Conservation (phyloP, 1,284 basidiomycete genomes). For the Trametes sp. region DNA sequence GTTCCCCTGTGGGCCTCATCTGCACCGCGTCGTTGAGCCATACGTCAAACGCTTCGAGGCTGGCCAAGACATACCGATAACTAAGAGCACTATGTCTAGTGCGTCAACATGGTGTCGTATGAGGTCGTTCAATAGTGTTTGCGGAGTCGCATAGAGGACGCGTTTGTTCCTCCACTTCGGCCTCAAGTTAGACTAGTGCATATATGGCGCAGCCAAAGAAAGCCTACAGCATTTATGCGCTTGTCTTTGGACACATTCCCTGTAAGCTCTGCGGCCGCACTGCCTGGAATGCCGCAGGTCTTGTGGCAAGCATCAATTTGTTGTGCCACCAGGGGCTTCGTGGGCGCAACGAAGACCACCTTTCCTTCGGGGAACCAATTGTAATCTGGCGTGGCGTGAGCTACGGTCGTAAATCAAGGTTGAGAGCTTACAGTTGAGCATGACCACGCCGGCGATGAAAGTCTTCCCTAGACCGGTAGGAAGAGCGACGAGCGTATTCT, state of each 20-base stretch:
- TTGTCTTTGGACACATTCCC: conserved; percentile 66
- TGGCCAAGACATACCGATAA: conserved; percentile 64
- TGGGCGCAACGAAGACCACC: conserved; percentile 95
- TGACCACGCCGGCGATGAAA: conserved; percentile 96
- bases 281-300: conserved; percentile 92
- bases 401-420: not conserved
- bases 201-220: not conserved
- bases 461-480: conserved; percentile 99
- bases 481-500: conserved; percentile 94
- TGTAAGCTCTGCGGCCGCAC: conserved; percentile 88
- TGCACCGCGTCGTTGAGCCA: conserved; percentile 38
- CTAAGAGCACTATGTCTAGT: conserved; percentile 81
- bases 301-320: conserved; percentile 95
- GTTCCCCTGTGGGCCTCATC: conserved; percentile 97
- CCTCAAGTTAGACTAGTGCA: not conserved
- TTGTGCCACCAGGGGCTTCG: conserved; percentile 95
- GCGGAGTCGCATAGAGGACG: conserved; percentile 98
- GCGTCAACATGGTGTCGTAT: conserved; percentile 78
- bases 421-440: conserved; percentile 85
- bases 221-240: conserved; percentile 70
- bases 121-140: conserved; percentile 94
- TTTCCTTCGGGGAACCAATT: conserved; percentile 95
- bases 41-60: not conserved
- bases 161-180: conserved; percentile 84
- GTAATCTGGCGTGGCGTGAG: conserved; percentile 62